Base-by-base conservation (phyloP, 768 basidiomycete genomes). In the Tylopilus vinaceipallidus region DNA sequence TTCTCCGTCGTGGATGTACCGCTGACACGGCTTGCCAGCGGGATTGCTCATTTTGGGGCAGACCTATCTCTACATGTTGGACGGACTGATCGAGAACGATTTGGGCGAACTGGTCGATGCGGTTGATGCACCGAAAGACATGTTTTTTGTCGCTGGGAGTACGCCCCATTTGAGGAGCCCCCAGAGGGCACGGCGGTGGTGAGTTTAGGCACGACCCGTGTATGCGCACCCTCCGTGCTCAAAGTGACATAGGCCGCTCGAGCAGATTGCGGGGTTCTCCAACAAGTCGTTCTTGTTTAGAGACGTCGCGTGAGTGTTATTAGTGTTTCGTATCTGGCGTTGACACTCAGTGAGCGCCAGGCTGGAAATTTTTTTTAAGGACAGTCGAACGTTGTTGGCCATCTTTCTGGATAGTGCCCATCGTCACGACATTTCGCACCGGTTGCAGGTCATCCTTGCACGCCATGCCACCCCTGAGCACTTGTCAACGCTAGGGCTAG, bases 301-400 rank as follows among this genome's bases (percentile, higher is more conserved):
- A 20, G 92, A 95, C 61, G 91, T 95, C 13, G 93, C 84, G 89
- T 92, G 62, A 73, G 89, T 73, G 37, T 23, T 22, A 14, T 24
- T 42, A 12, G 35, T 29, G 30, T 22, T 13, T 8, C 32, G 23
- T 11, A 9, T 30, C 16, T 19, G n/a, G 26, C 26, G 5, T 37
- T 7, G 6, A 23, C n/a, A n/a, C 39, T 45, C n/a, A 48, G 42
- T 27, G 40, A 30, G 11, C 8, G 6, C 22, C 53, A 94, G 91
- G 0, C 73, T 97, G 14, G 95, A 98, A 65, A 77, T 98, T 10
- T 95, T 95, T 70, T 92, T 97, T 75, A 86, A 83, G 58, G 95
- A 98, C 59, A 92, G 91, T 57, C 82, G 91, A 7, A 94, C 91
- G 14, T 72, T 97, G 38, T 73, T 98, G 19, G 75, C 91, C 26